Evolutionary conservation across 768 basidiomycete species (phyloP), one percentile per base, ranked within the genome.

Genomic region (Lactifluus volemus): DNA sequence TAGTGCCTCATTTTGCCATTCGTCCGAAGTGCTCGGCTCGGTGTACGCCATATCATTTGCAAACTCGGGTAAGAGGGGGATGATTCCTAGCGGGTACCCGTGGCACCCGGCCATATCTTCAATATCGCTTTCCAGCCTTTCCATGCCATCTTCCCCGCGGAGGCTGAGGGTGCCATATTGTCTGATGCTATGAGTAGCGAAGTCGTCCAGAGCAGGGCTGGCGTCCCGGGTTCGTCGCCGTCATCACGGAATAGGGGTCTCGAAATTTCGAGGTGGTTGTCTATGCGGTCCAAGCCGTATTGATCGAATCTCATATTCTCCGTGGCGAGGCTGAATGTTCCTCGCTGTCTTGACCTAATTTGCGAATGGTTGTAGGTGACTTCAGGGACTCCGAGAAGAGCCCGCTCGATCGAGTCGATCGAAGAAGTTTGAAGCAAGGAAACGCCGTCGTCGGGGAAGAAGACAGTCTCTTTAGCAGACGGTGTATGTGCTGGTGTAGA

Each of bases 361-460:
- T 19, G 55, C 17, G 60, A 52, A 57, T 21, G 47, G 38, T 9
- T 44, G 25, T 34, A 36, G 15, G 34, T n/a, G 29, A 36, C 36
- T 17, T 14, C 14, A 11, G 63, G 50, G 41, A 48, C 11, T 3
- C 49, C 47, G 5, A 42, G 56, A 53, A 53, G 55, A 30, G 52
- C 61, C 5, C 41, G 47, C 25, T 63, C 61, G 7, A 58, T 51
- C 4, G 47, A 58, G 32, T 58, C 61, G 1, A 54, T 56, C 30
- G 61, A 63, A 63, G 56, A 49, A 42, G 57, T 14, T 25, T 49
- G 56, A 15, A 29, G 21, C 21, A 38, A 14, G 15, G 56, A 49
- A 54, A 49, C 3, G 11, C 25, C 32, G 25, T 44, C 57, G 15
- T 58, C 47, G 7, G 45, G 39, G 39, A 29, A 29, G n/a, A 39